Base-by-base conservation (phyloP, 1,284 basidiomycete genomes). In the Pascua sp. region DNA sequence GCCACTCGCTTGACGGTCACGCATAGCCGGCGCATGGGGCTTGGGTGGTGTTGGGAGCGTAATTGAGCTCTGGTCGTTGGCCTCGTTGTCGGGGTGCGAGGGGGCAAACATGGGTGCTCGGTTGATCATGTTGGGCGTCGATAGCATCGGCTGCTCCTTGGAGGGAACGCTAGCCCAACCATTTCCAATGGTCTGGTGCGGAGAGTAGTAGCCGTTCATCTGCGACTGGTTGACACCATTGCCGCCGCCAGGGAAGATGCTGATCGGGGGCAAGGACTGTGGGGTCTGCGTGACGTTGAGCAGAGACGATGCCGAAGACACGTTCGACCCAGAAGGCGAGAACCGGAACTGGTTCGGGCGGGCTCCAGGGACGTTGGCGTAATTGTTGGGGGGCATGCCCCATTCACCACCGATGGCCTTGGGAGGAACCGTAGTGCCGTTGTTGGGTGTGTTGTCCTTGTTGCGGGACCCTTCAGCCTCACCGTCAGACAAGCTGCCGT, bases 41-140 rank as follows among this genome's bases (percentile, higher is more conserved):
- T 65, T 62, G 4, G 66, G 67, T 11, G 71, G 68, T 18, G 70
- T 67, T 5, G 65, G 56, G 42, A 71, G 62, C 1, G 69, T 68
- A 49, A 71, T 68, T 37, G 62, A 57, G 15, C 69, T 65, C 41
- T 66, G 60, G 32, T 61, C 53, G 39, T 36, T 17, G 11, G 56
- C 45, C 13, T 36, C 43, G 11, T n/a, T n/a, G 8, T n/a, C 40
- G 4, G 24, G 46, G 15, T 15, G 49, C n/a, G 17, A 41, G 39
- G 46, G 40, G 15, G 51, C 42, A 37, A 42, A 37, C 38, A 55
- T 55, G 16, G 51, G 32, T n/a, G 55, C 53, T 8, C 57, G 55
- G n/a, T 51, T 55, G 37, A 64, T 47, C 44, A 64, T 55, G 47
- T 49, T 53, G 18, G 56, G 59, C 8, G 55, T 56, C 16, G 52